Evolutionary conservation across 257 asterid genomes (phyloP).

Genomic region (Nicotiana tomentosiformis): DNA sequence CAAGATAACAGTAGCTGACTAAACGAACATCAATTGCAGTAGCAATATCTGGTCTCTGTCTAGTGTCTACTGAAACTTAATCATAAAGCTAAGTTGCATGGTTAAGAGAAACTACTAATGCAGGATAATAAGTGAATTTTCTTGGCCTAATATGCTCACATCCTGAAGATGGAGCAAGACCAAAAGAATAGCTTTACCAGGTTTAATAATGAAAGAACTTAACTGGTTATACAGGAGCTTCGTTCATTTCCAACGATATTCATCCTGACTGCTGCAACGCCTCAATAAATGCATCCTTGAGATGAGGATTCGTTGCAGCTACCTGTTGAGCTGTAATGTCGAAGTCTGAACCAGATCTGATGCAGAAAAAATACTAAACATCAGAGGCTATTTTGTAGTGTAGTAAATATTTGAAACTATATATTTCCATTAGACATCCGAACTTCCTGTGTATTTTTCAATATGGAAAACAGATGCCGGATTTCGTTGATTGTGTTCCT

Average conservation of each 20-base stretch:
- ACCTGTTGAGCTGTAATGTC: slow-evolving; percentile 67
- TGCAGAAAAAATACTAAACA: neutral
- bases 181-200: neutral
- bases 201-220: neutral
- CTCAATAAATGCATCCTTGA: slow-evolving; percentile 62
- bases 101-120: neutral
- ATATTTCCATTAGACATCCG: neutral
- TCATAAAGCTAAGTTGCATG: neutral
- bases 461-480: neutral
- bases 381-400: neutral
- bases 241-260: slow-evolving; percentile 1
- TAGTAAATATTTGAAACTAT: neutral
- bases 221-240: neutral
- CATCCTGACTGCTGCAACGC: slow-evolving; percentile 50
- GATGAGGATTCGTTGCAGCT: slow-evolving; percentile 66
- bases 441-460: neutral
- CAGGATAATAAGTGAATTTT: neutral
- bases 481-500: neutral
- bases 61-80: neutral
- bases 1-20: neutral
- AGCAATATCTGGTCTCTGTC: neutral
- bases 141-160: neutral
- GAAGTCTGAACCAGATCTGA: slow-evolving; percentile 61
- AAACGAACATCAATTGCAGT: neutral
- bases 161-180: neutral